Evolutionary conservation across 306 rosid species (phyloP).

Genomic region (Inga leiocalycina): DNA sequence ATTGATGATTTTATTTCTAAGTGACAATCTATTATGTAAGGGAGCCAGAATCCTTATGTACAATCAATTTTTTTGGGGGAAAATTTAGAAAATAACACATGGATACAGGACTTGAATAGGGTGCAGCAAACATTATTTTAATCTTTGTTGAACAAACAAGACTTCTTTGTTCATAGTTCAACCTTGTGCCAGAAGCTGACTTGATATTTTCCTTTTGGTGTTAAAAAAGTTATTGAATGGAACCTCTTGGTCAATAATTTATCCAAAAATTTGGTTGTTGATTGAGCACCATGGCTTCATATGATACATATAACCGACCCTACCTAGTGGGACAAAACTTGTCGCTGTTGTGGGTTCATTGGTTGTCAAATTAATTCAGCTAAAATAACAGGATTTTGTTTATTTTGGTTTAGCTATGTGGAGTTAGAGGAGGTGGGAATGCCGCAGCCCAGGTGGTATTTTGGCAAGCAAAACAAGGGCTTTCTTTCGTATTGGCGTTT

Average conservation of each 20-base stretch:
- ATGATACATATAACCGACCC: too few species aligned
- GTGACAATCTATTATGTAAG: neutral
- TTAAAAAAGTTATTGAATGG: neutral
- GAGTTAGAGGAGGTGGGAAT: slow-evolving; percentile 92
- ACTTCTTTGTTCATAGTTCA: neutral
- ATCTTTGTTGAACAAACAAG: neutral
- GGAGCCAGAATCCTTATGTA: neutral
- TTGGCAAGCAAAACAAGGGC: slow-evolving; percentile 84
- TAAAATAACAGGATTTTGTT: neutral
- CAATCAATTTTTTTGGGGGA: neutral
- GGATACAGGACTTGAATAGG: neutral
- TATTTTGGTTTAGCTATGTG: slow-evolving; percentile 66
- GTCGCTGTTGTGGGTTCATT: neutral
- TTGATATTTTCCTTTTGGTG: slow-evolving; percentile 2
- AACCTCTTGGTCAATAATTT: too few species aligned
- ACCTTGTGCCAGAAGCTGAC: neutral
- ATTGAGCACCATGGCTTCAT: too few species aligned
- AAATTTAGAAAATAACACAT: neutral
- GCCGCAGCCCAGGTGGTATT: slow-evolving; percentile 86
- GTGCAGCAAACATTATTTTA: neutral
- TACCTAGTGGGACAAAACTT: too few species aligned
- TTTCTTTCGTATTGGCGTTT: slow-evolving; percentile 77
- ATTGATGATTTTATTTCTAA: neutral
- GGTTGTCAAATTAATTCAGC: neutral
- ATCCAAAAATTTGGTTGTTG: too few species aligned